phyloP scores from a whole-genome alignment of 2,329 filamentous ascomycete genomes.

The Cryphonectria naterciae region DNA sequence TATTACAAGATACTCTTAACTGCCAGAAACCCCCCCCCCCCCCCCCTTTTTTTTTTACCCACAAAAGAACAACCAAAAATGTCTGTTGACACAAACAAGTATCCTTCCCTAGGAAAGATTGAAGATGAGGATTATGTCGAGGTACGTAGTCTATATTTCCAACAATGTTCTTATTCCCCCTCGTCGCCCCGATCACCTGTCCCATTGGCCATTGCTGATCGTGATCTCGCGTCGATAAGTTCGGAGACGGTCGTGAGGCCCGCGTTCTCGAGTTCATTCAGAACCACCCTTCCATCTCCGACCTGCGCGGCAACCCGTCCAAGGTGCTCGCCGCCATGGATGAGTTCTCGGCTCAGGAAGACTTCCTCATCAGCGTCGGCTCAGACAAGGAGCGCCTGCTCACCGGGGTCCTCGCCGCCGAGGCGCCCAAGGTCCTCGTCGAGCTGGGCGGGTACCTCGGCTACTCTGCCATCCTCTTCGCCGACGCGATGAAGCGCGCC shows the following conservation, averaged over 20 bases:
- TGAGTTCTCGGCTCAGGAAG: slow-evolving; percentile 7
- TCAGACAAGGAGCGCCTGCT: slow-evolving; percentile 10
- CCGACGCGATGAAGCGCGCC: slow-evolving; percentile 8
- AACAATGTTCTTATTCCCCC: not conserved
- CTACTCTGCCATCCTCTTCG: slow-evolving; percentile 14
- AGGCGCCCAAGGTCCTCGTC: slow-evolving; percentile 11
- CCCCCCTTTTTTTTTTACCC: too few species aligned
- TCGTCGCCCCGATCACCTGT: not conserved
- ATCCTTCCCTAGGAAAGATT: not conserved
- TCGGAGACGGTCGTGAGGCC: slow-evolving; percentile 11
- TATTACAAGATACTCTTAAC: not conserved
- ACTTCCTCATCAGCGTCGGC: slow-evolving; percentile 17
- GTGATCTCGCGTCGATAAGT: not conserved
- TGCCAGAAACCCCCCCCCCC: not conserved
- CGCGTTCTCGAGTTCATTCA: slow-evolving; percentile 1
- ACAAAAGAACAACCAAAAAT: not conserved
- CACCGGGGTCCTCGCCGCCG: slow-evolving; percentile 6
- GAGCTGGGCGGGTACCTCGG: slow-evolving; percentile 15
- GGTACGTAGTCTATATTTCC: not conserved
- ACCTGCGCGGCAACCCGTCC: slow-evolving; percentile 5
- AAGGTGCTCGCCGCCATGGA: slow-evolving; percentile 11
- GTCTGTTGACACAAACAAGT: not conserved
- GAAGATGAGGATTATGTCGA: not conserved
- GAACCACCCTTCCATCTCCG: not conserved
- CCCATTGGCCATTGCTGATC: not conserved